These are phyloP conservation scores for Carex scoparia DNA, from an alignment of 176 grass and related monocot species.

Conservation along the genomic window DNA sequence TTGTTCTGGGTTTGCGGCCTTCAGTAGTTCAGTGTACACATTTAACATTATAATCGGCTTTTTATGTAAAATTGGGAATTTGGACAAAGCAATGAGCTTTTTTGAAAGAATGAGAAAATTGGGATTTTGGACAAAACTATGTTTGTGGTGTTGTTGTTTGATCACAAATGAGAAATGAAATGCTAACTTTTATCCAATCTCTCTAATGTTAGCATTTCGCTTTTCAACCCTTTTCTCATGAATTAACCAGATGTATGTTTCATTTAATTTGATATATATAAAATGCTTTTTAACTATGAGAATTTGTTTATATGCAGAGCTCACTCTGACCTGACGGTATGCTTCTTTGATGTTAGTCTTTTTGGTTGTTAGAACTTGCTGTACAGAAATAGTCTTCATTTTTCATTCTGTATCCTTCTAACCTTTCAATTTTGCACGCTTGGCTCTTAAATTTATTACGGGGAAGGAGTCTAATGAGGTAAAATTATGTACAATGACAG, in stretches of 20 bases:
- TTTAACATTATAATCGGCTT: slow-evolving; percentile 93
- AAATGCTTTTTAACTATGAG: background rate
- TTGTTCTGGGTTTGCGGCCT: slow-evolving; percentile 34
- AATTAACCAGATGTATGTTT: background rate
- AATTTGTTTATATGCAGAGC: background rate
- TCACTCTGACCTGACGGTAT: background rate
- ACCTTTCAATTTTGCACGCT: background rate
- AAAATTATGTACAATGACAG: background rate
- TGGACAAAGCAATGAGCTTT: slow-evolving; percentile 37
- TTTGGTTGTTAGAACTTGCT: background rate
- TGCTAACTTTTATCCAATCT: background rate
- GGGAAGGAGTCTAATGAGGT: background rate
- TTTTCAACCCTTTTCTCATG: background rate
- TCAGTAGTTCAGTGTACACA: slow-evolving; percentile 84
- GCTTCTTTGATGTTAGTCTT: background rate
- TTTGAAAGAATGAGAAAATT: slow-evolving; percentile 65
- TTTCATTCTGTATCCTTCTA: background rate
- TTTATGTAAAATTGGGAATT: slow-evolving; percentile 81
- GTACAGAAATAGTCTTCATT: background rate
- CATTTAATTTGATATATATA: background rate
- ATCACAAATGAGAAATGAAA: background rate
- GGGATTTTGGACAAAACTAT: slow-evolving; percentile 49
- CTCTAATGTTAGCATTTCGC: background rate
- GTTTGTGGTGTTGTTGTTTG: background rate
- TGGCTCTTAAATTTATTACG: background rate